Evolutionary conservation across 2,329 filamentous ascomycete species (phyloP), one percentile per base, ranked within the genome.

Genomic region (Tothia fuscella): DNA sequence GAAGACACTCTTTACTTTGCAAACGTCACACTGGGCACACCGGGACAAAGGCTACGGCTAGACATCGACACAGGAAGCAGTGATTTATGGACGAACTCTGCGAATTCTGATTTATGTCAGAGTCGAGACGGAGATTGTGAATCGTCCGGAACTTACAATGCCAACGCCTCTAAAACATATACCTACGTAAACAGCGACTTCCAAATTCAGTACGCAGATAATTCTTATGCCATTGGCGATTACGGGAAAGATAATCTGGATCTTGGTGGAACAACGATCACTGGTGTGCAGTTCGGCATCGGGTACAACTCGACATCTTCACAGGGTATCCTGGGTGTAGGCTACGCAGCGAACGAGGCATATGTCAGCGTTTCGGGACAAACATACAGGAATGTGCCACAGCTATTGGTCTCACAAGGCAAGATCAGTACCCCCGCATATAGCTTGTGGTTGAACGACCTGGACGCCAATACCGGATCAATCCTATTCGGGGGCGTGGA

Each of bases 191-290:
- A 77, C 48, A 78, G 74, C 53, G 69, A 77, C 46, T 94, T 95
- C 66, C 88, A 89, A 62, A 93, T 94, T 48, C 78, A 78, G 1
- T 94, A 94, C 50, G 80, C 82, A 30, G 87, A 94, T 60, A 83
- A 83, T 34, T 82, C 82, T 0, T 76, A 78, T 4, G 82, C 86
- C 1, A 58, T 64, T 1, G 87, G 88, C 25, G 82, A 91, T 59
- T 94, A 93, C 57, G 83, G 76, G 2, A 78, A 73, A 4, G 88
- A 95, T 54, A 80, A 70, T 0, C 63, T 93, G 44, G 64, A 61
- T 4, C 65, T 87, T 41, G 77, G 72, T 10, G 64, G 63, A 17
- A 57, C 68, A 22, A 68, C 59, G 1, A 50, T 87, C 24, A 48
- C 65, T 3, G 59, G 64, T 43, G 63, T 86, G 42, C 80, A 87